Conservation (phyloP, 1,284 basidiomycete species). For the Fomes fomentarius region DNA sequence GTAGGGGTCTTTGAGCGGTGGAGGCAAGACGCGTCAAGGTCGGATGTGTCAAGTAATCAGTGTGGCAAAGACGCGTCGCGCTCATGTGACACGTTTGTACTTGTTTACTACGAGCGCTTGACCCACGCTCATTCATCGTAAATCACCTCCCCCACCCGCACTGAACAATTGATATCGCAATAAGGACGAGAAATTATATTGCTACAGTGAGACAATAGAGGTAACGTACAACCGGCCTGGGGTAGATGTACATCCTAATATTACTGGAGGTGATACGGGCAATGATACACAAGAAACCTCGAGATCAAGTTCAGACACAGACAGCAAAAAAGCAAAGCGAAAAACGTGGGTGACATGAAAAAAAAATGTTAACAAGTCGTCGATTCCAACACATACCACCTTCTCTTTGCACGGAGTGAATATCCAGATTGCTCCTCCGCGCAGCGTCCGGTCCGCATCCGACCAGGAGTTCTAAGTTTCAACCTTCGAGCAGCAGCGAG, state of each 20-base stretch:
- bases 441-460: not conserved
- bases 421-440: constrained; percentile 15
- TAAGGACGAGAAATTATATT: no score
- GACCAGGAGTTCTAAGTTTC: not conserved
- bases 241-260: not conserved
- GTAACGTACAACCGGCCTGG: constrained; percentile 7
- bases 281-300: constrained; percentile 7
- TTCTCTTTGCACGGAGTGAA: constrained; percentile 7
- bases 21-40: no score
- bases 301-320: not conserved
- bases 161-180: no score
- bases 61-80: not conserved
- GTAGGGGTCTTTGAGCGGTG: no score
- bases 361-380: constrained; percentile 4
- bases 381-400: not conserved
- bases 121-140: no score
- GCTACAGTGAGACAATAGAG: constrained; percentile 7
- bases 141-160: no score
- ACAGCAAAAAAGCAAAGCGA: not conserved
- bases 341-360: not conserved
- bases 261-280: no score
- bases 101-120: constrained; percentile 15
- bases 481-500: no score
- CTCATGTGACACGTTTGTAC: constrained; percentile 14
- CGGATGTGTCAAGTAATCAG: not conserved